Conservation (phyloP, 1,139 yeast species). For the Blastobotrys arbuscula region DNA sequence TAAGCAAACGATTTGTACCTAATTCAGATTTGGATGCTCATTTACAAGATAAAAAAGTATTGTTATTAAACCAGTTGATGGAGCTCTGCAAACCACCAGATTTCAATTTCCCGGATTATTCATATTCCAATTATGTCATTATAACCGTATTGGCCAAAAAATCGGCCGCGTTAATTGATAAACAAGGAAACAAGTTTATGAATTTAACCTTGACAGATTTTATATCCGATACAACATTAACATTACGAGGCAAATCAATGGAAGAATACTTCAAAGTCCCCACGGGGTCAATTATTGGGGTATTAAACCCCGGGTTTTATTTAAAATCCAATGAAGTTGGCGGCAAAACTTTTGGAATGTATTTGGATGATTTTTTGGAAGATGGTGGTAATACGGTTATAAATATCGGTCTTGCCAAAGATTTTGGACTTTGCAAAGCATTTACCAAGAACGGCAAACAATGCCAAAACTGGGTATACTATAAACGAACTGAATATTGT, state of each 20-base stretch:
- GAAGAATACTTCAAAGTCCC: conserved; percentile 65
- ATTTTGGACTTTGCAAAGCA: conserved; percentile 65
- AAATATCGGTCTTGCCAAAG: conserved; percentile 68
- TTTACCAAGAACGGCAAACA: conserved; percentile 40
- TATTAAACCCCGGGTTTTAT: conserved; percentile 67
- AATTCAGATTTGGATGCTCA: conserved; percentile 15
- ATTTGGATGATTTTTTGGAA: conserved; percentile 26
- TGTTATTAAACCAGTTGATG: conserved; percentile 23
- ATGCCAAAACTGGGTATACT: conserved; percentile 60
- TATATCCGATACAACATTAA: conserved; percentile 49
- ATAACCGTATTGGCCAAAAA: conserved; percentile 63
- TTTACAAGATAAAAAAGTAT: conserved; percentile 20
- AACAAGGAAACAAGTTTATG: conserved; percentile 48
- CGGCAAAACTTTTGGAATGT: conserved; percentile 51
- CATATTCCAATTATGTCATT: conserved; percentile 72
- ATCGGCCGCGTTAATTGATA: conserved; percentile 44
- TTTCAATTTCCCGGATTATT: conserved; percentile 59
- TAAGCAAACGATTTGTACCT: conserved; percentile 17
- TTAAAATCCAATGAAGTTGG: conserved; percentile 27
- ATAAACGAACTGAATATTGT: conserved; percentile 51
- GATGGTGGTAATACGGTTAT: conserved; percentile 45
- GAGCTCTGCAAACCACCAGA: conserved; percentile 60
- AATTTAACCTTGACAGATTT: conserved; percentile 66
- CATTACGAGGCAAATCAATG: conserved; percentile 63
- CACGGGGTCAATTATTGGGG: conserved; percentile 67